phyloP scores from a whole-genome alignment of 805 yeast genomes.

The Hanseniaspora taiwanica region DNA sequence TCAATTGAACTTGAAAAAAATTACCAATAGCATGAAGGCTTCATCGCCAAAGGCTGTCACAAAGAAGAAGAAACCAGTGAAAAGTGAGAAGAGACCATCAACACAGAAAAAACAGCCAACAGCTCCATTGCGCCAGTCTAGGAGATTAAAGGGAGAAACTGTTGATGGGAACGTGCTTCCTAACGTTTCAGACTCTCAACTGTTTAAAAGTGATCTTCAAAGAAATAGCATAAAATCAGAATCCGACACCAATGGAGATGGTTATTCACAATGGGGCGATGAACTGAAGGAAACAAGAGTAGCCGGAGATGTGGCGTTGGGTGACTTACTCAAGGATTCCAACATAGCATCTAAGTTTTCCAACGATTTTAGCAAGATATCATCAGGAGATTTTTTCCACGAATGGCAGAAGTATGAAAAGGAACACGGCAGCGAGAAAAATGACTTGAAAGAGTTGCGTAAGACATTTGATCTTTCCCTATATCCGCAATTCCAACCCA shows the following conservation, averaged over 20 bases:
- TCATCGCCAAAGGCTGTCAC: background rate
- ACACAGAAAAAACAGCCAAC: conserved; percentile 13
- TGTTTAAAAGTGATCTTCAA: conserved; percentile 6
- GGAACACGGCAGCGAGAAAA: background rate
- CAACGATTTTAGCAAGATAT: conserved; percentile 27
- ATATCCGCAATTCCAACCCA: conserved; percentile 48
- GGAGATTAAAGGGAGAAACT: conserved; percentile 60
- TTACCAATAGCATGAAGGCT: conserved; percentile 35
- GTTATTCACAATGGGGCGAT: conserved; percentile 31
- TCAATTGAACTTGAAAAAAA: conserved; percentile 51
- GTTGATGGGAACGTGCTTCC: conserved; percentile 32
- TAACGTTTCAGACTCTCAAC: conserved; percentile 14
- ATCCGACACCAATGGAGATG: conserved; percentile 17
- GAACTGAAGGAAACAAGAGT: conserved; percentile 43
- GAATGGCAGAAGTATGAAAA: conserved; percentile 28
- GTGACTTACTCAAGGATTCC: conserved; percentile 37
- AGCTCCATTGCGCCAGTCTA: conserved; percentile 60
- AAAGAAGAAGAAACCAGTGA: conserved; percentile 14
- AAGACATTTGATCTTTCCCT: conserved; percentile 35
- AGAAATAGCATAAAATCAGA: background rate
- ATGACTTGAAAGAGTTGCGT: conserved; percentile 24
- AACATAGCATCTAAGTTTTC: conserved; percentile 19
- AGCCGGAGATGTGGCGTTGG: conserved; percentile 49
- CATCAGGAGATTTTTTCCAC: conserved; percentile 62
- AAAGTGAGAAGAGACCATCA: conserved; percentile 4